A percentile compares a stretch with the other conserved stretches of the same genome.
These are phyloP conservation scores for Plasmodium gallinaceum DNA, from an alignment of 169 alveolate species.

Conservation along the genomic window DNA sequence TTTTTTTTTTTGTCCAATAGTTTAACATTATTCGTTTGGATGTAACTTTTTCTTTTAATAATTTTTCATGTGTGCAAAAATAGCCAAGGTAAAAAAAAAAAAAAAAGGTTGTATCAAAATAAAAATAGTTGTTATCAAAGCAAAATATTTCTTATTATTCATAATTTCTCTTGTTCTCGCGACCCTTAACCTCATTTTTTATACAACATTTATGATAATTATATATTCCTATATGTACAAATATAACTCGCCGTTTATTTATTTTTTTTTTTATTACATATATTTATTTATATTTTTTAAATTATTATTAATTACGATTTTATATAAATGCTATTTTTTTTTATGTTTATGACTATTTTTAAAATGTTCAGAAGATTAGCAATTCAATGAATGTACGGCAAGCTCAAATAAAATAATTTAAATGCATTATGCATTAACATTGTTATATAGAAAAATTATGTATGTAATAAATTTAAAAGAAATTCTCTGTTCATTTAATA, in stretches of 20 bases:
- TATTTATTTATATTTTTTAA: too few relatives aligned
- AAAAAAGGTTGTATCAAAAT: too few relatives aligned
- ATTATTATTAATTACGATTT: too few relatives aligned
- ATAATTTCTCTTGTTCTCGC: slow-evolving; percentile 32
- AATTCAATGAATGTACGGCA: too few relatives aligned
- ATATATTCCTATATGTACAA: not conserved
- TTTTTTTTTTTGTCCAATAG: not conserved
- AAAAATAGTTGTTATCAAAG: slow-evolving; percentile 19
- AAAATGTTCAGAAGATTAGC: slow-evolving; percentile 5
- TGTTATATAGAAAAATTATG: too few relatives aligned
- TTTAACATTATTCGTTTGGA: slow-evolving; percentile 14
- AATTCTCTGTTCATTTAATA: too few relatives aligned
- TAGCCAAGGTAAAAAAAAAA: slow-evolving; percentile 53
- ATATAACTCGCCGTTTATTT: not conserved
- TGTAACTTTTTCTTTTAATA: slow-evolving; percentile 12
- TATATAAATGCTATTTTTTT: too few relatives aligned
- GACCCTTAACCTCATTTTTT: not conserved
- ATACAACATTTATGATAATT: not conserved
- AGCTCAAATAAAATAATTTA: too few relatives aligned
- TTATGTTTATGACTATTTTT: too few relatives aligned
- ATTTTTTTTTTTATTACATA: not conserved
- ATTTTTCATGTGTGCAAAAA: slow-evolving; percentile 25
- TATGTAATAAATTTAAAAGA: too few relatives aligned
- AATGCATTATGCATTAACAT: too few relatives aligned
- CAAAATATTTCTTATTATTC: slow-evolving; percentile 35